Evolutionary conservation across 1,139 yeast genomes (phyloP).

Genomic region (Zygoascus sp.): DNA sequence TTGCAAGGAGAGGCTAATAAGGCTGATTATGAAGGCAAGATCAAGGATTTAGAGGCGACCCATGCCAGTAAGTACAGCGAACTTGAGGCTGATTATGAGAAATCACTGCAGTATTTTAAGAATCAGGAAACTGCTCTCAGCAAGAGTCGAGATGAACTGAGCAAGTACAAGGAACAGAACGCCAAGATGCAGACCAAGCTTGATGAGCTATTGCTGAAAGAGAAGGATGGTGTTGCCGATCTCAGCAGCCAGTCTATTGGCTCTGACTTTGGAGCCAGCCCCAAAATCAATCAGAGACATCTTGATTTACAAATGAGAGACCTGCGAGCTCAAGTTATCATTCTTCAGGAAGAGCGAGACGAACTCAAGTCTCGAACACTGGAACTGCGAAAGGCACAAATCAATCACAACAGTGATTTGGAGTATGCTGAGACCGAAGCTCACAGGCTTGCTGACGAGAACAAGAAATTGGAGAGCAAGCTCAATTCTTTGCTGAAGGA

Average conservation of each 20-base stretch:
- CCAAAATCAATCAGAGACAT: conserved; percentile 56
- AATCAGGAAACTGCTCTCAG: conserved; percentile 73
- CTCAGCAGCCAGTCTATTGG: conserved; percentile 26
- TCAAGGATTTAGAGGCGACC: conserved; percentile 13
- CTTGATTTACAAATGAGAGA: conserved; percentile 75
- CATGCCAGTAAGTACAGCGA: conserved; percentile 19
- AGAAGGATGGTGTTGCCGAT: conserved; percentile 41
- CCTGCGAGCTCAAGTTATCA: conserved; percentile 76
- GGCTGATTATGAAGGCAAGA: conserved; percentile 9
- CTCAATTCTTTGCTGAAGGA: conserved; percentile 13
- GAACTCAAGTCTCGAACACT: conserved; percentile 52
- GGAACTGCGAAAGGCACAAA: conserved; percentile 35
- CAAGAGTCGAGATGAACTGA: conserved; percentile 66
- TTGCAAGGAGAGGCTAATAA: conserved; percentile 10
- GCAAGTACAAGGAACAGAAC: conserved; percentile 53
- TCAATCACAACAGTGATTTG: conserved; percentile 29
- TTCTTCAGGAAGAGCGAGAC: conserved; percentile 79
- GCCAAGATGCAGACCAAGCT: conserved; percentile 59
- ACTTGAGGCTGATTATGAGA: conserved; percentile 55
- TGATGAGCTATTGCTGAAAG: conserved; percentile 53
- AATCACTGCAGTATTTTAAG: conserved; percentile 65
- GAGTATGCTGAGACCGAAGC: conserved; percentile 25
- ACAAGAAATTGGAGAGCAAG: conserved; percentile 18
- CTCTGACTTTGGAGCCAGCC: conserved; percentile 20
- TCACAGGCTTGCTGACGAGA: conserved; percentile 20